Evolutionary conservation across 306 rosid genomes (phyloP).

Genomic region (Cicer cuneatum): DNA sequence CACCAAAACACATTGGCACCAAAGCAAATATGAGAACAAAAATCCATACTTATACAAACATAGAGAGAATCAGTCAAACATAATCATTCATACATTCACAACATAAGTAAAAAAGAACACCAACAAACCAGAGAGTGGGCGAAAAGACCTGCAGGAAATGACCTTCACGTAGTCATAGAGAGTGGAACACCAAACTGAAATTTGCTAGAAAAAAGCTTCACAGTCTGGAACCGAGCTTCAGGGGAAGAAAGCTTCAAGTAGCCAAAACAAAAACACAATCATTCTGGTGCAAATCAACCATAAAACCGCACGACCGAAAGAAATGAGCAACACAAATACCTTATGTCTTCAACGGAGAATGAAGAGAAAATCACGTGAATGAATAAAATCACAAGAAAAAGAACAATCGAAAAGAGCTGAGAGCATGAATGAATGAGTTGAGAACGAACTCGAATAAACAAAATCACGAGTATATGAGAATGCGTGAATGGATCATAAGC

Average conservation of each 20-base stretch:
- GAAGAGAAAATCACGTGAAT: not conserved
- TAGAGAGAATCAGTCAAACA: not conserved
- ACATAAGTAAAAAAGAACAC: not conserved
- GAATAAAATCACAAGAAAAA: not conserved
- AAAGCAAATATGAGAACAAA: conserved; percentile 1
- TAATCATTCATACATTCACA: not conserved
- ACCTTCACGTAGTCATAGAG: not conserved
- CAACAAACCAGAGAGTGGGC: not conserved
- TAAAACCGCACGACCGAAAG: not conserved
- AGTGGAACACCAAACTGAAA: not conserved
- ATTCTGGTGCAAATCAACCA: not conserved
- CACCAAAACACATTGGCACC: not conserved
- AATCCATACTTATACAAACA: not conserved
- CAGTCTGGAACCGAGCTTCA: not conserved
- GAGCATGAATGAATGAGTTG: conserved; percentile 1
- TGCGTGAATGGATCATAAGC: not conserved
- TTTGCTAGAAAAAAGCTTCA: not conserved
- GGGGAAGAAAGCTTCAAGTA: conserved; percentile 9
- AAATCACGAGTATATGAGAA: not conserved
- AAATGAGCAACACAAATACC: conserved; percentile 16
- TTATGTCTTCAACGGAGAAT: not conserved
- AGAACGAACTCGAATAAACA: not conserved
- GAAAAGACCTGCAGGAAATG: conserved; percentile 6
- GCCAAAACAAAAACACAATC: conserved; percentile 9
- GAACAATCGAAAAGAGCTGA: not conserved